Conservation (phyloP, 768 basidiomycete species). For the Cyclocybe aegerita region DNA sequence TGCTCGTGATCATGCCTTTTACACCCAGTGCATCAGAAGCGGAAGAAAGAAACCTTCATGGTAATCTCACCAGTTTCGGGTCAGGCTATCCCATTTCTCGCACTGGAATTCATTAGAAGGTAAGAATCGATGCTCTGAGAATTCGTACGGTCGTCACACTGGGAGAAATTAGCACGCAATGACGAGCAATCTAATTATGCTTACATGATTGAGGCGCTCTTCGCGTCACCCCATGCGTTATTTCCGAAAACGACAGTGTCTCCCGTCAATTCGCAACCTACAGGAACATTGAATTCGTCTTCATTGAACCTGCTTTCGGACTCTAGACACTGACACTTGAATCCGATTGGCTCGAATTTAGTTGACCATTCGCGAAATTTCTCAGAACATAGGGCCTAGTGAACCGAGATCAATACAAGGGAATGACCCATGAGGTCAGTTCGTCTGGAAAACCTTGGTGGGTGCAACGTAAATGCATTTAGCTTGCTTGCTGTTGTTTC, state of each 20-base stretch:
- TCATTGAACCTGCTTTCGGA: not conserved
- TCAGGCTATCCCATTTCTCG: conserved; percentile 96
- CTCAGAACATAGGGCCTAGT: conserved; percentile 85
- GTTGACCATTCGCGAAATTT: conserved; percentile 78
- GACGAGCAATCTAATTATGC: conserved; percentile 16
- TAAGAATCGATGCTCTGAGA: not conserved
- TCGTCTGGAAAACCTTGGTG: conserved; percentile 60
- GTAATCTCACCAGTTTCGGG: conserved; percentile 70
- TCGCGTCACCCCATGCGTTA: conserved; percentile 72
- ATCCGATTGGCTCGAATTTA: conserved; percentile 75
- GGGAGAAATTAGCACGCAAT: conserved; percentile 3
- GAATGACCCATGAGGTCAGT: not conserved
- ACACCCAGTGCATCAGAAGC: not conserved
- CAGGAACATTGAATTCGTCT: not conserved
- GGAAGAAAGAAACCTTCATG: not conserved
- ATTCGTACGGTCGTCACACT: conserved; percentile 76
- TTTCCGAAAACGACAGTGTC: conserved; percentile 74
- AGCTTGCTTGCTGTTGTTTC: conserved; percentile 28
- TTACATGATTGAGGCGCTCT: conserved; percentile 77
- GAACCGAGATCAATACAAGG: not conserved
- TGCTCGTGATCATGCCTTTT: conserved; percentile 61
- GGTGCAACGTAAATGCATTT: conserved; percentile 94
- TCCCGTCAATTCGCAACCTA: conserved; percentile 90
- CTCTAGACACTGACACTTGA: conserved; percentile 57
- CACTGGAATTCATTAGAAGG: conserved; percentile 45